These are phyloP conservation scores for Coprinopsis cinerea DNA, from an alignment of 768 basidiomycete species.

Conservation along the genomic window DNA sequence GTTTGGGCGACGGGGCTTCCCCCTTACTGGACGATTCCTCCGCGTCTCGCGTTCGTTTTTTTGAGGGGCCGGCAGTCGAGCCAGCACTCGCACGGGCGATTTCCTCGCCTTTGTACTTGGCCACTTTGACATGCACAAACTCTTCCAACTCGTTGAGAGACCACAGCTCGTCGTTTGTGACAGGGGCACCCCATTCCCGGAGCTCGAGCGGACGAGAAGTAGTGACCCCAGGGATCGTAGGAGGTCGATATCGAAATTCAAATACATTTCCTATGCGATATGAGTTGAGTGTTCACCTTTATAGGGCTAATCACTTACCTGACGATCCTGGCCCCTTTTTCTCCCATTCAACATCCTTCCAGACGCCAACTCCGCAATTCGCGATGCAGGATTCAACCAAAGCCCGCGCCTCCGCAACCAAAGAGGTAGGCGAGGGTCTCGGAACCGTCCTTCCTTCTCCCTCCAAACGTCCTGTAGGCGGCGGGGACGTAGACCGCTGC, in stretches of 20 bases:
- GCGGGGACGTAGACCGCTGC: background rate
- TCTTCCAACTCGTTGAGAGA: conserved; percentile 35
- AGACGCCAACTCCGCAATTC: no score
- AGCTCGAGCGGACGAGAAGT: background rate
- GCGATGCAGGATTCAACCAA: no score
- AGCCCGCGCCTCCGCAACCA: no score
- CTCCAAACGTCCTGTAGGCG: no score
- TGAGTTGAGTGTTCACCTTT: background rate
- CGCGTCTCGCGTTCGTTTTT: background rate
- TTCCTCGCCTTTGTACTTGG: background rate
- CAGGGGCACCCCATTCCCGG: conserved; percentile 33
- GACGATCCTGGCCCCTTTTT: background rate
- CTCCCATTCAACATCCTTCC: no score
- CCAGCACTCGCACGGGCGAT: background rate
- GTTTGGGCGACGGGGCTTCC: conserved; percentile 22
- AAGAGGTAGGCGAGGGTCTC: background rate
- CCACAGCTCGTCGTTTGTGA: conserved; percentile 29
- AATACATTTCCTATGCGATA: background rate
- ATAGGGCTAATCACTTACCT: background rate
- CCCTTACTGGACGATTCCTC: background rate
- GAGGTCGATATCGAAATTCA: background rate
- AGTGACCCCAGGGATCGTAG: background rate
- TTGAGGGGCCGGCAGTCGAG: background rate
- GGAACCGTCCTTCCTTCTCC: no score
- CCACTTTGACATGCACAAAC: conserved; percentile 21